These are phyloP conservation scores for Fusarium multiceps DNA, from an alignment of 2,329 filamentous ascomycete species.

Conservation along the genomic window DNA sequence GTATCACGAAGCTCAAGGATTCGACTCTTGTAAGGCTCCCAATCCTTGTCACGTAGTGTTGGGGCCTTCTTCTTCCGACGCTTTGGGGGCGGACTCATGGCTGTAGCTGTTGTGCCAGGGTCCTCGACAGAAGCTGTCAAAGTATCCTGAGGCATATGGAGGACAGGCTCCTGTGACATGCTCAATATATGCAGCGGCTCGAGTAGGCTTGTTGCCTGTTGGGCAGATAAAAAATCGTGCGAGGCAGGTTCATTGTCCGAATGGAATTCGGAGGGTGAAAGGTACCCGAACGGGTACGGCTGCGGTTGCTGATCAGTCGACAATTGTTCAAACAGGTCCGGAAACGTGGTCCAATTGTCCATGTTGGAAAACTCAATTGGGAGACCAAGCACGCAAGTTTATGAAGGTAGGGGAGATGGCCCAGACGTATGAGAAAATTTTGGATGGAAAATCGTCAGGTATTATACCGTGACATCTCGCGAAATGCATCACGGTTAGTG, in stretches of 20 bases:
- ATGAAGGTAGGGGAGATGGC: no score
- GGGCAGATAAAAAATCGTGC: neutral
- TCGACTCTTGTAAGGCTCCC: conserved; percentile 3
- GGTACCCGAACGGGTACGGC: no score
- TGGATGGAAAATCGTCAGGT: neutral
- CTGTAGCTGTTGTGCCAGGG: no score
- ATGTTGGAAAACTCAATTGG: neutral
- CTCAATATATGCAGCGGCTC: fast-evolving
- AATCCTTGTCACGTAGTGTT: neutral
- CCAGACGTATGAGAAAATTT: no score
- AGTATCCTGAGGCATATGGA: fast-evolving
- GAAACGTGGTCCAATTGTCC: neutral
- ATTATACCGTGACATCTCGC: no score
- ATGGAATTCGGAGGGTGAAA: no score
- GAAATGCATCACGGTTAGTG: no score
- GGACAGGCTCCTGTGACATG: fast-evolving
- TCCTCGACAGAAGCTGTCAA: fast-evolving
- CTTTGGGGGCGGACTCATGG: neutral
- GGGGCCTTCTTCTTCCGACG: conserved; percentile 1
- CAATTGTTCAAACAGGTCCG: neutral
- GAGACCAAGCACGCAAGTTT: no score
- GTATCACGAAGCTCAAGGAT: neutral
- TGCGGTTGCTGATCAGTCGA: no score
- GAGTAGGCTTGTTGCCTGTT: fast-evolving
- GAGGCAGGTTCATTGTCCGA: no score